Conservation (phyloP, 495 filamentous ascomycete species). For the Parachaetomium inaequale region DNA sequence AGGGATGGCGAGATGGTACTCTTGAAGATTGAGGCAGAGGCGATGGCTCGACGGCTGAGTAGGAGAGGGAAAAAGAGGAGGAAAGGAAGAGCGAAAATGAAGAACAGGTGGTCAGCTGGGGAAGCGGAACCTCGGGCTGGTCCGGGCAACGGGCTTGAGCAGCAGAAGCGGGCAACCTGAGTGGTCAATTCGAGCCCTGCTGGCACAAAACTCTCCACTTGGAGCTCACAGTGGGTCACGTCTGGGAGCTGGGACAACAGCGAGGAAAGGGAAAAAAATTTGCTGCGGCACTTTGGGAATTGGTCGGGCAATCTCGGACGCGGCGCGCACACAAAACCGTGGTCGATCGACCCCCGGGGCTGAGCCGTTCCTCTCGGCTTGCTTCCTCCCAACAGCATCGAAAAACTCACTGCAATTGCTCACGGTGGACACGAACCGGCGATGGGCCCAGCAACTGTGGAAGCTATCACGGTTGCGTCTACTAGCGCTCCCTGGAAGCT, state of each 20-base stretch:
- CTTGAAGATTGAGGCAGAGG: conserved; percentile 26
- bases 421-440: conserved; percentile 12
- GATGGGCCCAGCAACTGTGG: conserved; percentile 5
- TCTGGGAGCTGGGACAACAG: conserved; percentile 17
- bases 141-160: conserved; percentile 37
- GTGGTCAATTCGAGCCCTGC: conserved; percentile 35
- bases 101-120: conserved; percentile 35
- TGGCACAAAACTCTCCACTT: conserved; percentile 28
- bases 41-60: conserved; percentile 38
- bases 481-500: conserved; percentile 11
- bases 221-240: conserved; percentile 28
- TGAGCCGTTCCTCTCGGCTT: neutral
- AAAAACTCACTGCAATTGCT: neutral
- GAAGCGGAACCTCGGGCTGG: conserved; percentile 37
- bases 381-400: neutral
- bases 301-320: conserved; percentile 32
- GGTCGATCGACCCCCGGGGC: conserved; percentile 12
- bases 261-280: conserved; percentile 22
- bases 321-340: conserved; percentile 11
- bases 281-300: conserved; percentile 28
- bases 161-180: conserved; percentile 23
- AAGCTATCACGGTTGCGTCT: conserved; percentile 14
- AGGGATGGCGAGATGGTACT: conserved; percentile 33
- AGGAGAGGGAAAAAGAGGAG: conserved; percentile 41
- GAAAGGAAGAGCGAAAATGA: conserved; percentile 33